Percentiles rank a stretch among this genome's conserved stretches.
phyloP scores from a whole-genome alignment of 306 rosid genomes.

The Lathyrus sativus region DNA sequence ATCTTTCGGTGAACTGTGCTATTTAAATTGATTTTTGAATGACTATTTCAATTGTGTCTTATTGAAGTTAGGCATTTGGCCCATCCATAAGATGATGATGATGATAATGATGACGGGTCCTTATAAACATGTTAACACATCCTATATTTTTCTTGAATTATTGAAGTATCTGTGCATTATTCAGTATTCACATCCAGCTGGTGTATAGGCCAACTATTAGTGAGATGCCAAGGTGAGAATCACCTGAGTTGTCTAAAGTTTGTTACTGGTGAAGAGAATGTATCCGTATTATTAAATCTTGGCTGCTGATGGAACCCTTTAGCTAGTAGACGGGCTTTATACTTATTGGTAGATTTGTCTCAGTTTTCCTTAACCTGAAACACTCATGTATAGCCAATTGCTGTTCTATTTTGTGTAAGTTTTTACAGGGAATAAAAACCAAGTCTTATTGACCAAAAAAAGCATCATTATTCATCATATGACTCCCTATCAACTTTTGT shows the following conservation, averaged over 20 bases:
- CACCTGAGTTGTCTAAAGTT: not conserved
- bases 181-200: not conserved
- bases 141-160: no score
- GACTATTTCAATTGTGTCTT: no score
- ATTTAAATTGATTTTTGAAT: no score
- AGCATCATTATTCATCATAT: not conserved
- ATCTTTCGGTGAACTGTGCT: no score
- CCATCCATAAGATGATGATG: no score
- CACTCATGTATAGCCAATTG: not conserved
- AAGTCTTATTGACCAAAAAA: not conserved
- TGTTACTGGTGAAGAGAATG: not conserved
- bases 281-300: not conserved
- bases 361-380: not conserved
- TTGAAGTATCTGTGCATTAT: no score
- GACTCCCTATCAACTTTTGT: not conserved
- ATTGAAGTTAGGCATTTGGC: no score
- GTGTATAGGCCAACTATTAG: not conserved
- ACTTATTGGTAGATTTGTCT: not conserved
- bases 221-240: not conserved
- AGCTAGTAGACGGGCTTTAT: not conserved
- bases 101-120: no score
- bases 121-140: no score
- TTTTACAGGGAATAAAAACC: not conserved
- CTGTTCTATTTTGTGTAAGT: not conserved
- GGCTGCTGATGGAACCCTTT: conserved; percentile 1